Conservation (phyloP, 352 stramenopile genomes). For the Phytophthora capsici region DNA sequence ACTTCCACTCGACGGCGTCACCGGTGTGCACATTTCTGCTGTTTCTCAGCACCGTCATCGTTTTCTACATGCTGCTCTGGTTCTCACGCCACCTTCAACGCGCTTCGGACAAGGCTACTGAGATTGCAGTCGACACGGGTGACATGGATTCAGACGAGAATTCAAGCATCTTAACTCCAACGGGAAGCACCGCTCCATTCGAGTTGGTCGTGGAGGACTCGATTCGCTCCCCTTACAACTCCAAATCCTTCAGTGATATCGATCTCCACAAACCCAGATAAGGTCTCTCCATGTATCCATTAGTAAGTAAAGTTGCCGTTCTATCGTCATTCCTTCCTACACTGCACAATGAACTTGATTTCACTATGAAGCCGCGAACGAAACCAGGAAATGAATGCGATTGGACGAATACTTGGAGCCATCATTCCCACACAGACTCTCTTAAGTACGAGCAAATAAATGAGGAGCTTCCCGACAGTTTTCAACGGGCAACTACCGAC, state of each 20-base stretch:
- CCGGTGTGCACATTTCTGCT: constrained; percentile 43
- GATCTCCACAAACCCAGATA: constrained; percentile 29
- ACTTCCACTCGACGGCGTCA: constrained; percentile 60
- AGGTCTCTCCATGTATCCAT: constrained; percentile 19
- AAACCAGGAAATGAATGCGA: constrained; percentile 11
- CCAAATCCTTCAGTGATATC: constrained; percentile 16
- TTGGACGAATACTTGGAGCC: constrained; percentile 25
- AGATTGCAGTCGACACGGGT: constrained; percentile 18
- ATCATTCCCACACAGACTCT: background rate
- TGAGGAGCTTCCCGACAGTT: constrained; percentile 24
- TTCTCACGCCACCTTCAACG: constrained; percentile 45
- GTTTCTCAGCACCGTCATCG: constrained; percentile 42
- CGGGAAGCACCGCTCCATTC: constrained; percentile 38
- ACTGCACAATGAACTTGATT: background rate
- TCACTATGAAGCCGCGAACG: constrained; percentile 8
- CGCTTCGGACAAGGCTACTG: constrained; percentile 31
- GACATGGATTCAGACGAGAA: constrained; percentile 35
- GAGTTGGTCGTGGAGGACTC: constrained; percentile 51
- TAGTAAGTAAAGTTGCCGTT: constrained; percentile 7
- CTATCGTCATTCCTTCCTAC: background rate
- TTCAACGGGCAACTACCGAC: constrained; percentile 13
- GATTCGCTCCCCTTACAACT: constrained; percentile 15
- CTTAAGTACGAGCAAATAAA: constrained; percentile 40
- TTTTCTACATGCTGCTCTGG: constrained; percentile 53
- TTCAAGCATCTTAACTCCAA: constrained; percentile 38